A percentile compares a stretch with the other conserved stretches of the same genome.
phyloP scores from a whole-genome alignment of 2,329 filamentous ascomycete species.

The Helotiales sp. region DNA sequence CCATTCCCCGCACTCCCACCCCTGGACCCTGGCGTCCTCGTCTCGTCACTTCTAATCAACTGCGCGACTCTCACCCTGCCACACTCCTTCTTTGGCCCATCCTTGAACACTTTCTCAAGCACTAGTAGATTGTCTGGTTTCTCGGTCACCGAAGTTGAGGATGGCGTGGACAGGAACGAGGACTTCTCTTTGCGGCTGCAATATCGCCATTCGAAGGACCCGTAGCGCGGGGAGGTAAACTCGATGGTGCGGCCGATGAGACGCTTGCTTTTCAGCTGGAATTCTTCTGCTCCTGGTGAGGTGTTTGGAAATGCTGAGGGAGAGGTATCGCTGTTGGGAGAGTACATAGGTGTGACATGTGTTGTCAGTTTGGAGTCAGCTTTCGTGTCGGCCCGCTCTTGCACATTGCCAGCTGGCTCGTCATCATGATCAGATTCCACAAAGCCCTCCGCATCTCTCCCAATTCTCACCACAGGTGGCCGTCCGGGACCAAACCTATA shows the following conservation, averaged over 20 bases:
- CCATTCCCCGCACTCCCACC: conserved; percentile 54
- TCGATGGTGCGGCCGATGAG: conserved; percentile 50
- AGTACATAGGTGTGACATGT: too few species aligned
- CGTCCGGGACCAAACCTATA: conserved; percentile 62
- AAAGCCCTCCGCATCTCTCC: background rate
- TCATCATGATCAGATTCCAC: conserved; percentile 37
- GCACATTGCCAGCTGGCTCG: too few species aligned
- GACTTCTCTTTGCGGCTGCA: conserved; percentile 51
- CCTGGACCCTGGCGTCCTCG: conserved; percentile 49
- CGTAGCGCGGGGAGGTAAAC: conserved; percentile 53
- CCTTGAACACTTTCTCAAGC: conserved; percentile 50
- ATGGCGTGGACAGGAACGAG: background rate
- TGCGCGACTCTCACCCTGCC: conserved; percentile 46
- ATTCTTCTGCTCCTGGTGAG: background rate
- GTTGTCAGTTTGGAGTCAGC: too few species aligned
- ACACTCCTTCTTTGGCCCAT: conserved; percentile 33
- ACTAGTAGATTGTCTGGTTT: conserved; percentile 51
- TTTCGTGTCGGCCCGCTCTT: too few species aligned
- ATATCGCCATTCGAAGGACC: conserved; percentile 62
- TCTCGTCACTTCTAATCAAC: conserved; percentile 49
- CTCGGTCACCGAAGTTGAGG: background rate
- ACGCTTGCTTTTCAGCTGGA: background rate
- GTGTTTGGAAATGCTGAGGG: background rate
- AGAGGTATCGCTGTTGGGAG: too few species aligned
- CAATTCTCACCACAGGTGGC: conserved; percentile 52